Conservation (phyloP, 2,329 filamentous ascomycete genomes). For the Chrysoporthe puriensis region DNA sequence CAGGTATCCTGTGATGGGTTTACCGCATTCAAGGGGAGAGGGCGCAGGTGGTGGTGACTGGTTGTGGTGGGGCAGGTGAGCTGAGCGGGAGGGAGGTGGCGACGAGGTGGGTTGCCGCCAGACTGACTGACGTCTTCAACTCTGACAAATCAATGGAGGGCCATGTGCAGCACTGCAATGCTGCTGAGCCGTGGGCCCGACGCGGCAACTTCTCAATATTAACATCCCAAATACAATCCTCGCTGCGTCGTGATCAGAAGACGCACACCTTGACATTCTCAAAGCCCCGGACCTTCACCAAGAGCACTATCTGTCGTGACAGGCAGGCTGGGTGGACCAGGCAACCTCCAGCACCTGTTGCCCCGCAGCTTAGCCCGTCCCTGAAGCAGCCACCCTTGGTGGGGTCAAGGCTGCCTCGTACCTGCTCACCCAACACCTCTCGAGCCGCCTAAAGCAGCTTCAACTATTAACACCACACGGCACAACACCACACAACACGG, state of each 20-base stretch:
- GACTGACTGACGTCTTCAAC: not conserved
- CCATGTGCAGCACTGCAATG: not conserved
- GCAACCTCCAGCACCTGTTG: not conserved
- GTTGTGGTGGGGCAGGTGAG: not conserved
- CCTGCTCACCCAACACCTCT: not conserved
- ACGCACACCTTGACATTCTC: no score
- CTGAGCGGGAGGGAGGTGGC: not conserved
- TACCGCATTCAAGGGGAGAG: not conserved
- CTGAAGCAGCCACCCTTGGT: constrained; percentile 12
- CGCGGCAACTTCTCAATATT: not conserved
- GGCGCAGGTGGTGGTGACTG: not conserved
- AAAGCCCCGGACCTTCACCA: not conserved
- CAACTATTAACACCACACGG: not conserved
- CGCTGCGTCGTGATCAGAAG: not conserved
- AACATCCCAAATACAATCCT: not conserved
- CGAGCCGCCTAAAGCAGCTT: not conserved
- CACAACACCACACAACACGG: not conserved
- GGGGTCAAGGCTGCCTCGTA: constrained; percentile 23
- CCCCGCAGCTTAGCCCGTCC: constrained; percentile 11
- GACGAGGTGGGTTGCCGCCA: no score
- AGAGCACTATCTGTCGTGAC: not conserved
- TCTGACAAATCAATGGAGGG: constrained; percentile 4
- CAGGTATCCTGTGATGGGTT: not conserved
- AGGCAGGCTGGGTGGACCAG: not conserved
- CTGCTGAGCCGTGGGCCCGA: not conserved